Percentiles rank a stretch among this genome's conserved stretches.
These are phyloP conservation scores for Clonostachys chloroleuca DNA, from an alignment of 2,329 filamentous ascomycete species.

Conservation along the genomic window DNA sequence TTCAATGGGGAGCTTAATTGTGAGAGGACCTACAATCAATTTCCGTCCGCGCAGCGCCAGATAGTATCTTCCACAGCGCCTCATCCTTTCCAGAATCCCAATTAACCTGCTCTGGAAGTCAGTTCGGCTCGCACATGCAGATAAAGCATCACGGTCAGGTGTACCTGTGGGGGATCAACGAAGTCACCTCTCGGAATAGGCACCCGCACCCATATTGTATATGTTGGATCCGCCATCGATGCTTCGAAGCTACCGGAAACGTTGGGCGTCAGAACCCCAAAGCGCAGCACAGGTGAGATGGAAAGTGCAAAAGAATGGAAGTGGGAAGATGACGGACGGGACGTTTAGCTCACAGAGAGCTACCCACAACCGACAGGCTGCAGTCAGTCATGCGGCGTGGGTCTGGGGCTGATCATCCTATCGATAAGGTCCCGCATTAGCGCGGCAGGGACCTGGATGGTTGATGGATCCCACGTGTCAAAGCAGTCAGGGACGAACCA, in stretches of 20 bases:
- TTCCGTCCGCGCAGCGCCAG: constrained; percentile 74
- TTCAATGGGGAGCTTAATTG: neutral
- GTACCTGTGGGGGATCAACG: constrained; percentile 81
- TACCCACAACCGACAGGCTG: neutral
- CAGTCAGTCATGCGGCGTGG: neutral
- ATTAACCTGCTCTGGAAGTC: constrained; percentile 56
- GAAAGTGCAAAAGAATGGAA: neutral
- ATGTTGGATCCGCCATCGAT: constrained; percentile 42
- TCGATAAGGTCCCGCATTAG: constrained; percentile 3
- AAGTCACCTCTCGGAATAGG: constrained; percentile 86
- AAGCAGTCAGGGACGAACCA: no score
- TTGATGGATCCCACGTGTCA: no score
- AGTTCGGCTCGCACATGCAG: constrained; percentile 1
- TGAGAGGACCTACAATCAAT: constrained; percentile 69
- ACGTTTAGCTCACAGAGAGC: neutral
- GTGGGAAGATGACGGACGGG: neutral
- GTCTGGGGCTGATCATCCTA: neutral
- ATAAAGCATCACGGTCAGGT: constrained; percentile 13
- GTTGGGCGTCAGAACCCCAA: neutral
- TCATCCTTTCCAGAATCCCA: constrained; percentile 89
- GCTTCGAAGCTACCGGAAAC: neutral
- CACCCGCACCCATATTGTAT: constrained; percentile 82
- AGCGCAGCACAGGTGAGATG: neutral
- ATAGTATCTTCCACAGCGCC: constrained; percentile 85
- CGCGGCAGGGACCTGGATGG: neutral